phyloP scores from a whole-genome alignment of 352 stramenopile genomes.

The Aphanomyces stellatus region DNA sequence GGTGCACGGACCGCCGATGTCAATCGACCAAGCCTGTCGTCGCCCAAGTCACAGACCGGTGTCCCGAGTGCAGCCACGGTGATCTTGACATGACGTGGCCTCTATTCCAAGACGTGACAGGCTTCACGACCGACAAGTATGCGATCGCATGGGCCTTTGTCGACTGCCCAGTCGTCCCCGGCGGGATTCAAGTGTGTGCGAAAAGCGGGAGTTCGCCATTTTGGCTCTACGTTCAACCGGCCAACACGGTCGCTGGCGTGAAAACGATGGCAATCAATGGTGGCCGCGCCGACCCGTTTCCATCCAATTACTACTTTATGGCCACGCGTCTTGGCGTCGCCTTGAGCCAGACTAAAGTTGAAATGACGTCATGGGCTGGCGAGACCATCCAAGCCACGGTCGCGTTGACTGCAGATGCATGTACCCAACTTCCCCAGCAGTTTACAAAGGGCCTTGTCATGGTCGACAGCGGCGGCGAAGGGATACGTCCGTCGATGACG shows the following conservation, averaged over 20 bases:
- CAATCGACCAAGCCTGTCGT: not conserved
- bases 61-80: conserved; percentile 31
- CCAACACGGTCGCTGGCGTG: conserved; percentile 43
- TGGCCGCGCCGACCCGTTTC: conserved; percentile 27
- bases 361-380: conserved; percentile 27
- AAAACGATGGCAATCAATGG: conserved; percentile 41
- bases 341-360: conserved; percentile 23
- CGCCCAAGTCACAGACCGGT: conserved; percentile 31
- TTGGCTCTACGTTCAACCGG: conserved; percentile 54
- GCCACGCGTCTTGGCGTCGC: conserved; percentile 21
- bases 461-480: no score
- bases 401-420: conserved; percentile 24
- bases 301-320: conserved; percentile 32
- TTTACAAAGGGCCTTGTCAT: no score
- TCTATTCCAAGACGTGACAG: conserved; percentile 29
- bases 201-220: conserved; percentile 55
- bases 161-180: conserved; percentile 40
- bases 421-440: conserved; percentile 27
- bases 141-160: conserved; percentile 50
- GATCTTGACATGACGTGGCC: conserved; percentile 31
- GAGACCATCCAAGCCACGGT: conserved; percentile 28
- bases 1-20: conserved; percentile 27
- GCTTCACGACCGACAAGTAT: conserved; percentile 32
- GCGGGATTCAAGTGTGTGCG: conserved; percentile 53
- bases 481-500: no score